Evolutionary conservation across 176 grass and related monocot species (phyloP), one percentile per base, ranked within the genome.

Genomic region (Rhipidocladum racemiflorum): DNA sequence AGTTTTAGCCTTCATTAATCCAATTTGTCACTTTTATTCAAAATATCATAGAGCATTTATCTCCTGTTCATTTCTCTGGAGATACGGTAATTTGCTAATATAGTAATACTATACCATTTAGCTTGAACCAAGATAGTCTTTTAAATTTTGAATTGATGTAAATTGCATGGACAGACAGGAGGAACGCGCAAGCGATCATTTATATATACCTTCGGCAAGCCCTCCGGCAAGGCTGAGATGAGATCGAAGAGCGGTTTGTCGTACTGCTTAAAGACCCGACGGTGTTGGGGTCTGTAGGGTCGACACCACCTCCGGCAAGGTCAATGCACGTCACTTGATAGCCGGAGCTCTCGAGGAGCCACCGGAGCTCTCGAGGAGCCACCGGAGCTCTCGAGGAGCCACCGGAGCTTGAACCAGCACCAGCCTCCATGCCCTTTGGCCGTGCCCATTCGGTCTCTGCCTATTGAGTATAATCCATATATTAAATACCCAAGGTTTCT

Each of bases 391-490:
- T 34, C 32, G 4, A 34, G 32, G 32, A 34, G 32, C 32, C 82
- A 75, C 14, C 82, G 85, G 8, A 93, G 73, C 85, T 90, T 93
- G 82, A 85, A 90, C 91, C 91, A 93, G 50, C 85, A 93, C 91
- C 91, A 93, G 27, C 42, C 85, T 34, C 91, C 91, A 69, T 93
- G 91, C 2, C 91, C 91, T 59, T 66, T 88, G 6, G 44, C 44
- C 69, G 85, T 73, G 10, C 42, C 42, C 66, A n/a, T 45, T 24
- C 24, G 29, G 54, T 17, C 43, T 71, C 66, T 71, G 36, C 12
- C 53, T 32, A 12, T 35, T n/a, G 67, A 46, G 25, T 48, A n/a
- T 39, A 61, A n/a, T n/a, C n/a, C n/a, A n/a, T n/a, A n/a, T n/a
- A n/a, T n/a, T n/a, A n/a, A n/a, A n/a, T n/a, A n/a, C n/a, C n/a